phyloP scores from a whole-genome alignment of 2,329 filamentous ascomycete species.

The Fusarium pseudograminearum region DNA sequence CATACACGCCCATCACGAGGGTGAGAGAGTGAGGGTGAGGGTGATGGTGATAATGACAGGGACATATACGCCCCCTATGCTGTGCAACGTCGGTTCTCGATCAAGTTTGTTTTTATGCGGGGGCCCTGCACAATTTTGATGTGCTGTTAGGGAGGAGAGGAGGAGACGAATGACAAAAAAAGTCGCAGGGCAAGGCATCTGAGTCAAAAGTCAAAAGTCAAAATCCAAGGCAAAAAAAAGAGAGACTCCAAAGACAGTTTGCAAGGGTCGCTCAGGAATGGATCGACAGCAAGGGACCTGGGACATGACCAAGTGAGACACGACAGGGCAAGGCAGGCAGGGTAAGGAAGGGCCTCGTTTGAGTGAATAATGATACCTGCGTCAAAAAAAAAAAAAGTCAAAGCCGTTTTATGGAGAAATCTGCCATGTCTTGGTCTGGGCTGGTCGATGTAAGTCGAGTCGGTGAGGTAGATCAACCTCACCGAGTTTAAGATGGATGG shows the following conservation, averaged over 20 bases:
- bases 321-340: slow-evolving; percentile 20
- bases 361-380: slow-evolving; percentile 7
- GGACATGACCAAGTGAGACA: slow-evolving; percentile 24
- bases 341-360: slow-evolving; percentile 31
- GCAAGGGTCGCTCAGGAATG: slow-evolving; percentile 31
- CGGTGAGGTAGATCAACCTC: slow-evolving; percentile 37
- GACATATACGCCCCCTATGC: slow-evolving; percentile 30
- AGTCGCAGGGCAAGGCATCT: slow-evolving; percentile 21
- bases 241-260: slow-evolving; percentile 5
- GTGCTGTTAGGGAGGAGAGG: slow-evolving; percentile 1
- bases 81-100: slow-evolving; percentile 38
- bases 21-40: neutral
- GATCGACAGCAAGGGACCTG: slow-evolving; percentile 43
- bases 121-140: slow-evolving; percentile 15
- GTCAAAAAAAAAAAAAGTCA: slow-evolving; percentile 13
- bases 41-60: slow-evolving; percentile 9
- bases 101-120: slow-evolving; percentile 30
- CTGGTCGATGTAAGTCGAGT: slow-evolving; percentile 21
- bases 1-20: slow-evolving; percentile 18
- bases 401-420: slow-evolving; percentile 28
- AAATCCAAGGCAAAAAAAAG: slow-evolving; percentile 20
- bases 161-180: neutral
- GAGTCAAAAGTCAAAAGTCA: slow-evolving; percentile 21
- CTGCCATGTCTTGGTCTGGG: slow-evolving; percentile 20
- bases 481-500: slow-evolving; percentile 32